Conservation (phyloP, 139 green algal genomes). For the Tetradesmus lagerheimii region DNA sequence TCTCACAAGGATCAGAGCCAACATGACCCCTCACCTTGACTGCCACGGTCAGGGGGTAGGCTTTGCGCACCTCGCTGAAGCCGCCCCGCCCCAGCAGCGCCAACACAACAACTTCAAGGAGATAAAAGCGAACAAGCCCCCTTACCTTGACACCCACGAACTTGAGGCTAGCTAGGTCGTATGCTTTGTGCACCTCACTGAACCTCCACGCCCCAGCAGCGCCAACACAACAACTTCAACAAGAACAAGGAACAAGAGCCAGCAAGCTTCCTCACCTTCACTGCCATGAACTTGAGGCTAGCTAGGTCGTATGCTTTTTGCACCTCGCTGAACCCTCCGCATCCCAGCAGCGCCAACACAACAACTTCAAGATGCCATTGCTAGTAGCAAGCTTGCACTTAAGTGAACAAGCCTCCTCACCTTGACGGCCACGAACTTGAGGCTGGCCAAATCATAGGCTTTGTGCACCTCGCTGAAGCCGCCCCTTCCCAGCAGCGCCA, state of each 20-base stretch:
- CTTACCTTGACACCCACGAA: no score
- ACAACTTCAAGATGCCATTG: no score
- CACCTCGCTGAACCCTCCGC: conserved; percentile 96
- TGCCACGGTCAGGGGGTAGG: no score
- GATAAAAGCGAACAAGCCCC: no score
- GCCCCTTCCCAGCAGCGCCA: conserved; percentile 91
- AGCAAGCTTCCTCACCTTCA: neutral
- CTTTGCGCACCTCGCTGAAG: no score
- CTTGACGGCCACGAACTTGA: conserved; percentile 70
- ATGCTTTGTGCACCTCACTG: conserved; percentile 88
- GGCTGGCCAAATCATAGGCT: conserved; percentile 49
- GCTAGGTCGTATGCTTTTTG: conserved; percentile 65
- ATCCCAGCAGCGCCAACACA: conserved; percentile 91
- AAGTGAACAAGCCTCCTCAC: conserved; percentile 34
- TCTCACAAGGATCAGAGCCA: no score
- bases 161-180: conserved; percentile 32
- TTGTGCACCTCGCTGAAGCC: conserved; percentile 95
- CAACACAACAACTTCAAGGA: no score
- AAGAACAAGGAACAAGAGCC: no score
- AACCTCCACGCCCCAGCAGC: conserved; percentile 96
- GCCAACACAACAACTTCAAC: no score
- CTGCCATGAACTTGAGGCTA: conserved; percentile 12
- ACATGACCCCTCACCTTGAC: neutral
- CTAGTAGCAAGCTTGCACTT: no score
- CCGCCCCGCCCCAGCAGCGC: no score